Evolutionary conservation across 2,329 filamentous ascomycete genomes (phyloP).

Genomic region (Arachnomyces sp.): DNA sequence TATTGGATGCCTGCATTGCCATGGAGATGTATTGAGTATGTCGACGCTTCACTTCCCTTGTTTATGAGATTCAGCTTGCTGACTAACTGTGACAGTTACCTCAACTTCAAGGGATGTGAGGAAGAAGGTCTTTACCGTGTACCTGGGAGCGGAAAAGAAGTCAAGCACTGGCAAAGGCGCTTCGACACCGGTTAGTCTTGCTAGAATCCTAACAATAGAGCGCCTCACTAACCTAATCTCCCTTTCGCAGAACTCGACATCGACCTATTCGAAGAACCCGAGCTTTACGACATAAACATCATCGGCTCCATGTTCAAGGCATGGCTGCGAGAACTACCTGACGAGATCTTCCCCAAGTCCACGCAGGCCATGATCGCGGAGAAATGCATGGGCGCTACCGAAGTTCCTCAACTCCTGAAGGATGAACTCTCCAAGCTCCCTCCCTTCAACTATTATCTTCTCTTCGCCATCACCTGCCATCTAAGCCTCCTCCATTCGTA

Average conservation of each 20-base stretch:
- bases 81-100: conserved; percentile 47
- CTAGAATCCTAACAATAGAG: neutral
- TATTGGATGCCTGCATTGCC: conserved; percentile 98
- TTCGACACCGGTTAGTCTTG: conserved; percentile 67
- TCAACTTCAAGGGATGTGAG: conserved; percentile 90
- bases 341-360: conserved; percentile 82
- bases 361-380: conserved; percentile 72
- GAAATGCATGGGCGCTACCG: conserved; percentile 70
- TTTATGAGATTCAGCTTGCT: neutral
- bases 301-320: conserved; percentile 94
- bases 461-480: conserved; percentile 95
- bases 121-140: conserved; percentile 91
- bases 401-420: conserved; percentile 75
- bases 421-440: conserved; percentile 91
- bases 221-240: conserved; percentile 5
- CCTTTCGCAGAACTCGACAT: conserved; percentile 73
- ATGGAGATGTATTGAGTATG: conserved; percentile 84
- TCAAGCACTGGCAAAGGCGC: conserved; percentile 86
- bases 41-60: conserved; percentile 10
- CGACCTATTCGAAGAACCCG: conserved; percentile 77
- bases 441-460: conserved; percentile 93
- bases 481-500: conserved; percentile 85
- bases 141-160: conserved; percentile 79
- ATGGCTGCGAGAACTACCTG: conserved; percentile 89
- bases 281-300: conserved; percentile 93